Evolutionary conservation across 2,329 filamentous ascomycete species (phyloP), one percentile per base, ranked within the genome.

Genomic region (Fusarium sp.): DNA sequence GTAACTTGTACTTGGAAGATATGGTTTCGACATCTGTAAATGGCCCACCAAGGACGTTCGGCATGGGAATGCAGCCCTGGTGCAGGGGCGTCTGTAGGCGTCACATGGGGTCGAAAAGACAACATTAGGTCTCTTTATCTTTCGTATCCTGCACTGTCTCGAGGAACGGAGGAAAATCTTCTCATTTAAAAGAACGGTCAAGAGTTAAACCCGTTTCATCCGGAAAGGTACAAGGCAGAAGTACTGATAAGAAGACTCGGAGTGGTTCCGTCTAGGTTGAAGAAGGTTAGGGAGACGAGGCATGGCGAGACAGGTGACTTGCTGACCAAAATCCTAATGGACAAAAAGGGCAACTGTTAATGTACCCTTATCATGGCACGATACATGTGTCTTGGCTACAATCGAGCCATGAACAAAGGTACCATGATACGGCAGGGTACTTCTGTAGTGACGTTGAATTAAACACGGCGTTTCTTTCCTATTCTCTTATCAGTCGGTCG

Each of bases 211-310:
- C 46, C 61, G 57, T 57, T 69, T 37, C 46, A 63, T 44, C 52
- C 44, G 60, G 57, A 48, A 65, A 53, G 54, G 57, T 71, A 74
- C 66, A 42, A 57, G 49, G 20, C 15, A 31, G 29, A 74, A 58
- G 71, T 74, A 71, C 71, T 74, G 71, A 74, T 74, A 74, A 74
- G 71, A 48, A 63, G 39, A 62, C 71, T 52, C 69, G 69, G 70
- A 63, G 60, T 60, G 63, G 53, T 57, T 67, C 71, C 64, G 62
- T 69, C 43, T 54, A 61, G 49, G 59, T 46, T 57, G 28, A 53
- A 35, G 16, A 33, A 57, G 49, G 55, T 46, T 63, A 63, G 58
- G 26, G 16, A 38, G 28, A 20, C 18, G 23, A 44, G 39, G 50
- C 41, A 43, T 16, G 53, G 55, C 58, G 35, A 58, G 58, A 63